phyloP scores from a whole-genome alignment of 2,329 filamentous ascomycete genomes.

The Aspergillus persii region DNA sequence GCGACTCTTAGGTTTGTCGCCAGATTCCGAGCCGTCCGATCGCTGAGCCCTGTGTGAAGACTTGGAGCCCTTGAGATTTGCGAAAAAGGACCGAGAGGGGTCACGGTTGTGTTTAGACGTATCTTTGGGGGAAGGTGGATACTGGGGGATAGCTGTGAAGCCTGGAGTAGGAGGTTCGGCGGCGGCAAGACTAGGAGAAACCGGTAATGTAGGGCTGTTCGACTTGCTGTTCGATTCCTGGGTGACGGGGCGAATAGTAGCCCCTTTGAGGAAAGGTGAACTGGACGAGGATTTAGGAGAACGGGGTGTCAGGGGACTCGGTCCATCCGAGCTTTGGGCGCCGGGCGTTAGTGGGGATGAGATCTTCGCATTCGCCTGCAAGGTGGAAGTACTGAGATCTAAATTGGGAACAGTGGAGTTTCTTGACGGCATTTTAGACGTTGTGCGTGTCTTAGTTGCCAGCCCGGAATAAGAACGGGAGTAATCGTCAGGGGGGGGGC shows the following conservation, averaged over 20 bases:
- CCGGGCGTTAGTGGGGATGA: conserved; percentile 35
- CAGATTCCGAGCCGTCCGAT: conserved; percentile 39
- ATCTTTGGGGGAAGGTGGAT: conserved; percentile 43
- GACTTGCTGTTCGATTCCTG: conserved; percentile 33
- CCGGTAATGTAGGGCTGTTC: conserved; percentile 26
- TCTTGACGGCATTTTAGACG: conserved; percentile 36
- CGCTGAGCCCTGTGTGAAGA: conserved; percentile 42
- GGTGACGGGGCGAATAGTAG: conserved; percentile 43
- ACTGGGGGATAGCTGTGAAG: conserved; percentile 46
- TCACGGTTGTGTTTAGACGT: conserved; percentile 43
- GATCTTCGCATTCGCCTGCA: conserved; percentile 29
- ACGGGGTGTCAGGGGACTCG: conserved; percentile 36
- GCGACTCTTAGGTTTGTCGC: conserved; percentile 41
- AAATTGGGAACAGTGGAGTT: conserved; percentile 37
- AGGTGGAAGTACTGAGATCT: conserved; percentile 35
- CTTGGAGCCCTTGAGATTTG: conserved; percentile 47
- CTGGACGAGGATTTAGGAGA: conserved; percentile 39
- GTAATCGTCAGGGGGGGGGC: conserved; percentile 1
- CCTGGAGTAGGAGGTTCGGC: conserved; percentile 38
- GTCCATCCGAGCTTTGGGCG: conserved; percentile 35
- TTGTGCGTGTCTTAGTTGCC: conserved; percentile 11
- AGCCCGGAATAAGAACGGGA: conserved; percentile 1
- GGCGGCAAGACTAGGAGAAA: conserved; percentile 26
- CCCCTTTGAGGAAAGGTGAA: conserved; percentile 37
- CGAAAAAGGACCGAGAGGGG: conserved; percentile 47